Conservation (phyloP, 148 eudicot species). For the Limonium bicolor region DNA sequence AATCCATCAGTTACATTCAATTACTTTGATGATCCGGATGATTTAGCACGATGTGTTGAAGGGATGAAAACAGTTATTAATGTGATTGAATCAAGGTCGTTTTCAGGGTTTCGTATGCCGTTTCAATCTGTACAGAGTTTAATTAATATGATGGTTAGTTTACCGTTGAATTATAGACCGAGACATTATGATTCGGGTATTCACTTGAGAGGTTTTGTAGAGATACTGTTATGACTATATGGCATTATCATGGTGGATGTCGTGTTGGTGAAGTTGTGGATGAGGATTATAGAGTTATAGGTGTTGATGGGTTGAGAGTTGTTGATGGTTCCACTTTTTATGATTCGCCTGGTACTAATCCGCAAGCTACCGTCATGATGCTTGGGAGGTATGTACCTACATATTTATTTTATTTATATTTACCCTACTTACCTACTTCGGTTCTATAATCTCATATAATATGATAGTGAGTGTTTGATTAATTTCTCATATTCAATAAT, state of each 20-base stretch:
- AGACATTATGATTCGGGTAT: constrained; percentile 1
- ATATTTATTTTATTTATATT: not conserved
- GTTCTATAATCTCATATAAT: not conserved
- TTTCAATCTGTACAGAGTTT: constrained; percentile 20
- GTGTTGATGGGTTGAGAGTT: constrained; percentile 29
- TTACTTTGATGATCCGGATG: constrained; percentile 49
- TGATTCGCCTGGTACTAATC: constrained; percentile 47
- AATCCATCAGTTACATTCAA: constrained; percentile 54
- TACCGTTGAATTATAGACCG: constrained; percentile 28
- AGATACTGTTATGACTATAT: constrained; percentile 51
- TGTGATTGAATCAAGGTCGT: constrained; percentile 31
- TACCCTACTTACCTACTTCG: too few relatives aligned
- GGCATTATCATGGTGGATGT: constrained; percentile 66
- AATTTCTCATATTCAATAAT: not conserved
- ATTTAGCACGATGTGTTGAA: constrained; percentile 34
- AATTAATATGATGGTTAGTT: constrained; percentile 16
- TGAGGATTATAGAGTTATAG: constrained; percentile 26
- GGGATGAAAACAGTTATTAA: constrained; percentile 37
- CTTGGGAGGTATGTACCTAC: constrained; percentile 28
- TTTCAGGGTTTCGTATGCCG: constrained; percentile 30
- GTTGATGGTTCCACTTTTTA: constrained; percentile 35
- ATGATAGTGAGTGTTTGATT: not conserved
- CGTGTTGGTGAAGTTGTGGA: constrained; percentile 43
- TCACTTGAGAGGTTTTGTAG: constrained; percentile 23
- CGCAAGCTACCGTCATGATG: constrained; percentile 62